Base-by-base conservation (phyloP, 2,329 filamentous ascomycete genomes). In the Dothistroma septosporum region DNA sequence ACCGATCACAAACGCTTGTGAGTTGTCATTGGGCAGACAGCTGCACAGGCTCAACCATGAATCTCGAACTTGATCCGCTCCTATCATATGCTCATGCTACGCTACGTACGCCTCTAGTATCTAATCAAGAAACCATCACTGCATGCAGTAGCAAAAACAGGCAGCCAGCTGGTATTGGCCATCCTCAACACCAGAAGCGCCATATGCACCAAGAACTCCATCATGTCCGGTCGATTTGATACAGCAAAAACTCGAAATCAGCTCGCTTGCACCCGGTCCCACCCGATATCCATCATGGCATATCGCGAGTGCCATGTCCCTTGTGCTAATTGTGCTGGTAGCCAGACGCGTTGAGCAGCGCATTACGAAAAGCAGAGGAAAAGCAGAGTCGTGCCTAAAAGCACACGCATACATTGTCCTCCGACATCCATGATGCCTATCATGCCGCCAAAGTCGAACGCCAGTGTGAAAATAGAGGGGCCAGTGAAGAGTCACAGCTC, bases 391-490 rank as follows among this genome's bases (percentile, higher is more conserved):
- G 44, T 52, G 46, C 52, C 46, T 52, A 12, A 44, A 44, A 55
- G 53, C 53, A 56, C 21, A n/a, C 41, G 41, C 53, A 24, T 12
- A 55, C 21, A 33, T 46, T 32, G 58, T 21, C 19, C 10, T 53
- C n/a, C 19, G 28, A 44, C 37, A 53, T 50, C n/a, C 32, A 32
- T 14, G 16, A 57, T 44, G 41, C 41, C 41, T 16, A 47, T 58
- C 61, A 49, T 48, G 54, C 56, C 60, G 58, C 57, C 57, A 55
- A n/a, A 57, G 54, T 41, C 47, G 33, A 64, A 64, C 63, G 63
- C 65, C 65, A 61, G n/a, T 35, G 21, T 44, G 44, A 31, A 19
- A 53, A 41, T 31, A 22, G 33, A 55, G 35, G 49, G 33, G 19
- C 41, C 16, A 57, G 55, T 28, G 32, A 19, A 19, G 24, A 31